phyloP scores from a whole-genome alignment of 257 asterid species.

The Lycium ferocissimum region DNA sequence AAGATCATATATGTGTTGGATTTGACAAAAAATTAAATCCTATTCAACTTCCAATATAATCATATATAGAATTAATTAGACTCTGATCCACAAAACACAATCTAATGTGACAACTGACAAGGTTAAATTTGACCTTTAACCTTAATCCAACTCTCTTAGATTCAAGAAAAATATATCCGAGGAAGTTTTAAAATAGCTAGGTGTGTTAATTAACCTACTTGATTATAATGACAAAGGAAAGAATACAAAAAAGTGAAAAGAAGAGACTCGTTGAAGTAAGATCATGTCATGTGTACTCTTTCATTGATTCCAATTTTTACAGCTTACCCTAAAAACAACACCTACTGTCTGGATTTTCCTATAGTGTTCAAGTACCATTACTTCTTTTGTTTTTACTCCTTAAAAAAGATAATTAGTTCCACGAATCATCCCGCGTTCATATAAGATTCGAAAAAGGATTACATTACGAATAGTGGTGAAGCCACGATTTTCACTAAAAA shows the following conservation, averaged over 20 bases:
- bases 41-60: too few species aligned
- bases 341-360: neutral
- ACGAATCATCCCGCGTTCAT: neutral
- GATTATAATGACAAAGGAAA: neutral
- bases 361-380: slow-evolving; percentile 11
- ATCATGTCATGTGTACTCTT: slow-evolving; percentile 6
- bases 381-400: neutral
- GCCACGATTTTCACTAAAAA: too few species aligned
- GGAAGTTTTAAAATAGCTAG: neutral
- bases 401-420: neutral
- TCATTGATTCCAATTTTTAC: slow-evolving; percentile 1
- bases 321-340: slow-evolving; percentile 13
- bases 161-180: neutral
- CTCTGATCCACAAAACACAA: too few species aligned
- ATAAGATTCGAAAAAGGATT: neutral
- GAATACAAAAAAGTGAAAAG: neutral
- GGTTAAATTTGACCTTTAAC: too few species aligned
- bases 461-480: too few species aligned
- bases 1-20: neutral
- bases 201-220: neutral
- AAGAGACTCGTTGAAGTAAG: neutral
- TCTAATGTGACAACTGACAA: too few species aligned
- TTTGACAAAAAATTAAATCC: neutral
- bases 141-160: too few species aligned
- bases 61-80: too few species aligned